Conservation (phyloP, 139 green algal species). For the Tetratostichococcus sp. region DNA sequence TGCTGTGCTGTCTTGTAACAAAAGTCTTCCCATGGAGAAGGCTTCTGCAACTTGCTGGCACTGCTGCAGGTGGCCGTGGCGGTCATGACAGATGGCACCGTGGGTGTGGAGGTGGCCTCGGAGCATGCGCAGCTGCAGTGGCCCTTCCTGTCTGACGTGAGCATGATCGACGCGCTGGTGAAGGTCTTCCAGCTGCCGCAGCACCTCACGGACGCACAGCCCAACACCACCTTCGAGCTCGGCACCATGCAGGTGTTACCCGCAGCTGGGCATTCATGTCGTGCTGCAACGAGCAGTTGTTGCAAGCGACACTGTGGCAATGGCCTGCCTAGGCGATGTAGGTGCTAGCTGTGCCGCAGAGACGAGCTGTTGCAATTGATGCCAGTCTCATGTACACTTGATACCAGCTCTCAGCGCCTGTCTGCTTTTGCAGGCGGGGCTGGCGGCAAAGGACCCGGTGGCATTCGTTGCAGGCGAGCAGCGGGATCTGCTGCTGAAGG, state of each 20-base stretch:
- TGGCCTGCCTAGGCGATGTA: no score
- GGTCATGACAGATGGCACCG: constrained; percentile 53
- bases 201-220: constrained; percentile 7
- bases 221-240: neutral
- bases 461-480: neutral
- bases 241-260: no score
- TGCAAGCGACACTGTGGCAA: no score
- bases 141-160: constrained; percentile 73
- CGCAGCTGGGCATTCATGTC: no score
- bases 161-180: constrained; percentile 51
- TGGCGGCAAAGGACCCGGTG: neutral
- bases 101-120: constrained; percentile 50
- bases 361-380: no score
- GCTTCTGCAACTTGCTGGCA: constrained; percentile 12
- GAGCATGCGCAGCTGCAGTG: constrained; percentile 58
- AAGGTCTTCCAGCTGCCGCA: constrained; percentile 50
- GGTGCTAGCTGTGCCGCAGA: no score
- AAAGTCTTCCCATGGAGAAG: no score
- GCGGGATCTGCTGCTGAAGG: constrained; percentile 21
- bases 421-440: neutral
- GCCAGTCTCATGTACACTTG: no score
- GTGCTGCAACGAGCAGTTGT: neutral
- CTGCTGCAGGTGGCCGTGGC: constrained; percentile 33
- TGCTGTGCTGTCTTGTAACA: no score
- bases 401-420: no score